Evolutionary conservation across 257 asterid genomes (phyloP).

Genomic region (Vinca minor): DNA sequence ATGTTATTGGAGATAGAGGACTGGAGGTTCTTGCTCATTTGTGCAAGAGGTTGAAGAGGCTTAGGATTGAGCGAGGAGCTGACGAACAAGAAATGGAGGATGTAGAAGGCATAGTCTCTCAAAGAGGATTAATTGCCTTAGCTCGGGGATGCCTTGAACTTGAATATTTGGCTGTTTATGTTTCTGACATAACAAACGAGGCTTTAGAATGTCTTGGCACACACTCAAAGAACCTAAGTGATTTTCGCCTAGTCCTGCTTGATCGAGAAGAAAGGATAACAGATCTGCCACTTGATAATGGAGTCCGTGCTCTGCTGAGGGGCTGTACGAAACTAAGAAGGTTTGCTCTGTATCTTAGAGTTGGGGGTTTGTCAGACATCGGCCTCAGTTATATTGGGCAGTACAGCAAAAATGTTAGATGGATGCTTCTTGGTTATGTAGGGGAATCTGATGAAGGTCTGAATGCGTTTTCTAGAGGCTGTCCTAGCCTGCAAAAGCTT

Average conservation of each 20-base stretch:
- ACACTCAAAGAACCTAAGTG: conserved; percentile 46
- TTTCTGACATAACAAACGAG: conserved; percentile 54
- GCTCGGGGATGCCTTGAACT: conserved; percentile 51
- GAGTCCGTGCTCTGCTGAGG: conserved; percentile 56
- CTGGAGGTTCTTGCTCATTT: conserved; percentile 52
- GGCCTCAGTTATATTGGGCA: conserved; percentile 68
- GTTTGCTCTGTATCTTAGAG: conserved; percentile 69
- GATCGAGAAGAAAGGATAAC: conserved; percentile 54
- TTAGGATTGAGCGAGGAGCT: conserved; percentile 58
- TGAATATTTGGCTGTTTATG: conserved; percentile 58
- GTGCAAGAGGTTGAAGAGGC: conserved; percentile 48
- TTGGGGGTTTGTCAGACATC: conserved; percentile 64
- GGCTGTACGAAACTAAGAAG: conserved; percentile 62
- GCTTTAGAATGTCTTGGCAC: conserved; percentile 56
- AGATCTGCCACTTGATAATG: conserved; percentile 76
- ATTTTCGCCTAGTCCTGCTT: conserved; percentile 73
- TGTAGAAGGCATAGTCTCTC: conserved; percentile 55
- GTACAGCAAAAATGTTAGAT: conserved; percentile 61
- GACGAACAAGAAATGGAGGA: conserved; percentile 63
- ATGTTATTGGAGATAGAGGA: conserved; percentile 82
- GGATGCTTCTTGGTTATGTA: conserved; percentile 85
- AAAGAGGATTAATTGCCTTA: conserved; percentile 48
- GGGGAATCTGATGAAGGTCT: conserved; percentile 78
- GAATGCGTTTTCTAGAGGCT: conserved; percentile 64
- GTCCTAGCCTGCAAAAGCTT: conserved; percentile 66